Conservation (phyloP, 805 yeast species). For the Kluyveromyces dobzhanskii region DNA sequence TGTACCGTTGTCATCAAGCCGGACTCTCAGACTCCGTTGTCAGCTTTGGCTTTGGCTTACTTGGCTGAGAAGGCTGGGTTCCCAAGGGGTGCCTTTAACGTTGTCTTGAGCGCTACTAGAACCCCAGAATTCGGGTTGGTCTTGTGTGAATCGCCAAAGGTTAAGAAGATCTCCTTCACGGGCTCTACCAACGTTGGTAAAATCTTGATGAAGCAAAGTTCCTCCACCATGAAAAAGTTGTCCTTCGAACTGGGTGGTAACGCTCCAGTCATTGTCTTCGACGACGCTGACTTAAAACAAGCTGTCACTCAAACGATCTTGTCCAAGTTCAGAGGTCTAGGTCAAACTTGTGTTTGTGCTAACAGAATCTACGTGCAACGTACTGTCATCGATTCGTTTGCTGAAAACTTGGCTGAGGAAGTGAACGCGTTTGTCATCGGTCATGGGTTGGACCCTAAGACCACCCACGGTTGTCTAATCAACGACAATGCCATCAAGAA, state of each 20-base stretch:
- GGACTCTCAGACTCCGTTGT: constrained; percentile 52
- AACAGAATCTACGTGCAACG: constrained; percentile 51
- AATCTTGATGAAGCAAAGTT: constrained; percentile 47
- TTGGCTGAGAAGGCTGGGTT: constrained; percentile 52
- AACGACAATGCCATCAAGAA: constrained; percentile 42
- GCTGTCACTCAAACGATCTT: constrained; percentile 47
- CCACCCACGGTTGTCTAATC: constrained; percentile 52
- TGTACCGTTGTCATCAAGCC: constrained; percentile 56
- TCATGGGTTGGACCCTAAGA: constrained; percentile 42
- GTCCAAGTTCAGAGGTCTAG: constrained; percentile 52
- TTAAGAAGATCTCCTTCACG: constrained; percentile 54
- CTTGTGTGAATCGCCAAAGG: constrained; percentile 39
- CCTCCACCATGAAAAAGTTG: constrained; percentile 52
- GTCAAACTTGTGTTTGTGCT: constrained; percentile 62
- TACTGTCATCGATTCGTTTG: constrained; percentile 41
- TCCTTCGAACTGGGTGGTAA: constrained; percentile 63
- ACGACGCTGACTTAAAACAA: constrained; percentile 48
- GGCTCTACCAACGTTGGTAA: constrained; percentile 60
- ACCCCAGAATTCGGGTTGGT: constrained; percentile 47
- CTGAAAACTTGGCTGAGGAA: constrained; percentile 34
- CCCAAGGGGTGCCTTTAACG: constrained; percentile 50
- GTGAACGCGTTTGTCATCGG: constrained; percentile 46
- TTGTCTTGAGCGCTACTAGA: constrained; percentile 40
- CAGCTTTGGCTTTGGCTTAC: constrained; percentile 48
- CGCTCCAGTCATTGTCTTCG: constrained; percentile 55